Conservation (phyloP, 2,329 filamentous ascomycete species). For the Aureobasidium mangrovei region DNA sequence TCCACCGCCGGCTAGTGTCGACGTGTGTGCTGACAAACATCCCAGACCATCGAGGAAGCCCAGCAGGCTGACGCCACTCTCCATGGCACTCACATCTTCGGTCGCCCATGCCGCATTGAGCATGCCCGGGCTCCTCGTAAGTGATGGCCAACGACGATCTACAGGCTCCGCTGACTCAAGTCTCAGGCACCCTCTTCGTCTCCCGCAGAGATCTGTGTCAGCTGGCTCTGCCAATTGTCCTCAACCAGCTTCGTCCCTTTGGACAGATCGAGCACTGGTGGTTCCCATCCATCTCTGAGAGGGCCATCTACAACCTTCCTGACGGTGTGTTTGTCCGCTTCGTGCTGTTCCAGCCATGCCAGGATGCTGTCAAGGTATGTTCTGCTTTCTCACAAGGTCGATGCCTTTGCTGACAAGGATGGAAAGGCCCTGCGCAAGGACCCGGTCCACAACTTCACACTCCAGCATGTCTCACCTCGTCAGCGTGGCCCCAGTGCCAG, state of each 20-base stretch:
- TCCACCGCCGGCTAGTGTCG: conserved; percentile 18
- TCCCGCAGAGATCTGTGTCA: background rate
- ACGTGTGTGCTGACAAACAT: conserved; percentile 16
- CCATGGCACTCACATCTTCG: conserved; percentile 30
- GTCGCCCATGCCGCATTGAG: conserved; percentile 45
- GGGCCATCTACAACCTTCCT: conserved; percentile 23
- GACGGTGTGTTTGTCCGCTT: conserved; percentile 25
- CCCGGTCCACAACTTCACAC: background rate
- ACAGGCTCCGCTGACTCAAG: background rate
- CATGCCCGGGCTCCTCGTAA: conserved; percentile 51
- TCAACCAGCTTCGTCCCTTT: conserved; percentile 37
- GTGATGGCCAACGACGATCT: conserved; percentile 19
- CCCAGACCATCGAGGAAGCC: conserved; percentile 43
- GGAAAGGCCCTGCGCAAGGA: background rate
- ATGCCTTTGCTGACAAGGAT: background rate
- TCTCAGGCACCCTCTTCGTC: conserved; percentile 6
- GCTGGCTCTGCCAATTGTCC: background rate
- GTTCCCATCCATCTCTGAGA: conserved; percentile 20
- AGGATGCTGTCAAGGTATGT: conserved; percentile 22
- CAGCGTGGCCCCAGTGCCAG: background rate
- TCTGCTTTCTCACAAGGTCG: background rate
- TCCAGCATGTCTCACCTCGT: background rate
- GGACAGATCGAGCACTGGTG: conserved; percentile 21
- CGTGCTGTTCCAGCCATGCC: conserved; percentile 22
- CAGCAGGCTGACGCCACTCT: conserved; percentile 44